Base-by-base conservation (phyloP, 192 early-diverging fungal genomes). In the Backusella psychrophila region DNA sequence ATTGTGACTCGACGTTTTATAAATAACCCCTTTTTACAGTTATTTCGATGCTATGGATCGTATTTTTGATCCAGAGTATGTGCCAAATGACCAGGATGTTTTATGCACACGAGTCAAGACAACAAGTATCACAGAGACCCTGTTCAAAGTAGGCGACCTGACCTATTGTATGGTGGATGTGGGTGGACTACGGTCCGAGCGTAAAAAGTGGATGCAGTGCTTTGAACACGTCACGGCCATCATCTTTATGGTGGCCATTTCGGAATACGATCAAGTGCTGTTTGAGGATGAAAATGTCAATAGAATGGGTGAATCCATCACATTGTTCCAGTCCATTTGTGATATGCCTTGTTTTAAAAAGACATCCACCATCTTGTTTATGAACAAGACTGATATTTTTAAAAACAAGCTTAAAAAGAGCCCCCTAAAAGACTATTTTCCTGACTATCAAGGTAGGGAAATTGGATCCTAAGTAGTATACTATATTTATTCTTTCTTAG, bases 161-260 rank as follows among this genome's bases (percentile, higher is more conserved):
- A 94, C 92, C 21, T 97, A 97, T 85, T 89, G 94, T 69, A 96
- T 99, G 93, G 93, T 96, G 83, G 97, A 99, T 87, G 97, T 99
- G 36, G 97, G 97, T 78, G 97, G 97, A 34, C 97, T 97, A 87
- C 92, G 97, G 73, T 96, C 94, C 34, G 97, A 99, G 87, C 91
- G 97, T 78, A 99, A 98, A 78, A 99, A 99, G 86, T 98, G 97
- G 97, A 96, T 97, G 75, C 96, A 97, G 83, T 99, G 96, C 80
- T 99, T 99, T 80, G 97, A 99, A 80, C 94, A 96, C 77, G 97
- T 99, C 26, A 97, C 94, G 0, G 93, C 95, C 17, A 97, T 99
- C 75, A 89, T 99, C 38, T 99, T 99, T 83, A 84, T 99, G 81
- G 96, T 97, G 12, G 97, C 97, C 34, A 96, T 97, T 63, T 92